Evolutionary conservation across 495 filamentous ascomycete species (phyloP).

Genomic region (Hypoxylon subgilvum): DNA sequence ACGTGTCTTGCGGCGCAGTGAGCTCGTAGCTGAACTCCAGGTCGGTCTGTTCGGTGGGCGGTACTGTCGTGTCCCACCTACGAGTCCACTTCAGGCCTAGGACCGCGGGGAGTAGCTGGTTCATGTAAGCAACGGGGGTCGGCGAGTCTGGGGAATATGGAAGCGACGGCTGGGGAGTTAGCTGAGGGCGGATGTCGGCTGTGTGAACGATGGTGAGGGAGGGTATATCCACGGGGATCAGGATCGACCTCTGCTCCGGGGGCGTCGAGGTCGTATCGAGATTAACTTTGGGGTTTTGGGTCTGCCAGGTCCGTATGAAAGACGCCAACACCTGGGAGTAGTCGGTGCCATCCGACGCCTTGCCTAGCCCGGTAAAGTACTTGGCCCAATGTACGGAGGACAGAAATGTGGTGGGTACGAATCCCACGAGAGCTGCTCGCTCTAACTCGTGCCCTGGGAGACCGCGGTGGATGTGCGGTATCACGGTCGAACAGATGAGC

Average conservation of each 20-base stretch:
- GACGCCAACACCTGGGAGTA: constrained; percentile 36
- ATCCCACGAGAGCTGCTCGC: constrained; percentile 58
- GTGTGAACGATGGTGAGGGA: constrained; percentile 83
- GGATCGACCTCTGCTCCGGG: constrained; percentile 54
- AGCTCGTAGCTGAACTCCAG: constrained; percentile 87
- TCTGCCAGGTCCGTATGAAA: constrained; percentile 50
- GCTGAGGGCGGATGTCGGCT: constrained; percentile 68
- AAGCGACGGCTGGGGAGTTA: constrained; percentile 33
- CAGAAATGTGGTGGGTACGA: constrained; percentile 52
- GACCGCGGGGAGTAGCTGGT: constrained; percentile 73
- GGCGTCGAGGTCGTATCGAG: constrained; percentile 29
- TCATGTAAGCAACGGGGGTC: constrained; percentile 60
- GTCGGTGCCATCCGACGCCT: constrained; percentile 32
- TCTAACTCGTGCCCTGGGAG: constrained; percentile 68
- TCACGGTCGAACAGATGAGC: constrained; percentile 55
- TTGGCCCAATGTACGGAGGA: constrained; percentile 46
- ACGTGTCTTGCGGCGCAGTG: constrained; percentile 73
- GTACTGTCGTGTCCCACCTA: constrained; percentile 68
- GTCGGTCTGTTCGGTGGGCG: constrained; percentile 51
- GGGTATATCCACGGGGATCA: constrained; percentile 85
- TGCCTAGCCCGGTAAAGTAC: constrained; percentile 53
- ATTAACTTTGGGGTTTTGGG: constrained; percentile 42
- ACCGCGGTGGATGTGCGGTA: constrained; percentile 56
- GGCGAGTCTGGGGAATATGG: constrained; percentile 41
- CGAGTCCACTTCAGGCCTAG: constrained; percentile 78